phyloP scores from a whole-genome alignment of 306 rosid species.

The Pachyrhizus erosus region DNA sequence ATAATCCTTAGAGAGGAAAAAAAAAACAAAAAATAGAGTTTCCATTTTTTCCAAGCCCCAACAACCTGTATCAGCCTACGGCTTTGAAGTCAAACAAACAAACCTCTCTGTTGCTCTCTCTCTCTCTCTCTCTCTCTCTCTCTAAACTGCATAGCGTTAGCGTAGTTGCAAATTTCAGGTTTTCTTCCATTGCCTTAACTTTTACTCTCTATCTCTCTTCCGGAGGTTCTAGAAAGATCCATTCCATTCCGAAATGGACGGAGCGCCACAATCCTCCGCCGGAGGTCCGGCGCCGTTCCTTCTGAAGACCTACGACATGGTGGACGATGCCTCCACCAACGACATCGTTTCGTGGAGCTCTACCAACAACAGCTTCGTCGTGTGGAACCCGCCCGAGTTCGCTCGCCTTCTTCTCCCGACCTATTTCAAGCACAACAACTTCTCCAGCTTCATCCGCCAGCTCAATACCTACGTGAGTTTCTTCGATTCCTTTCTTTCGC shows the following conservation, averaged over 20 bases:
- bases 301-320: conserved; percentile 89
- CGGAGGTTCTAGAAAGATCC: conserved; percentile 36
- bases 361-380: conserved; percentile 75
- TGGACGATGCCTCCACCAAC: conserved; percentile 77
- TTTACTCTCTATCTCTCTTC: neutral
- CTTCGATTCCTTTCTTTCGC: neutral
- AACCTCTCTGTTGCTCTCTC: too few species aligned
- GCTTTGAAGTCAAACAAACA: conserved; percentile 42
- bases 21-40: neutral
- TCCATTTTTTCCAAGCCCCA: neutral
- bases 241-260: conserved; percentile 53
- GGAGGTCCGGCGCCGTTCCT: conserved; percentile 95
- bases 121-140: conserved; percentile 6
- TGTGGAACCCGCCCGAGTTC: conserved; percentile 95
- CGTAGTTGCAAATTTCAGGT: neutral
- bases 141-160: neutral
- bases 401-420: conserved; percentile 84
- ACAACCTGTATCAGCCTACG: conserved; percentile 30
- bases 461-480: conserved; percentile 89
- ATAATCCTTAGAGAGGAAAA: too few species aligned
- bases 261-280: conserved; percentile 42
- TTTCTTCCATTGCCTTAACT: neutral
- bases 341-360: conserved; percentile 93
- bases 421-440: conserved; percentile 93
- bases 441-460: conserved; percentile 99